Evolutionary conservation across 768 basidiomycete species (phyloP).

Genomic region (Tulasnella sp.): DNA sequence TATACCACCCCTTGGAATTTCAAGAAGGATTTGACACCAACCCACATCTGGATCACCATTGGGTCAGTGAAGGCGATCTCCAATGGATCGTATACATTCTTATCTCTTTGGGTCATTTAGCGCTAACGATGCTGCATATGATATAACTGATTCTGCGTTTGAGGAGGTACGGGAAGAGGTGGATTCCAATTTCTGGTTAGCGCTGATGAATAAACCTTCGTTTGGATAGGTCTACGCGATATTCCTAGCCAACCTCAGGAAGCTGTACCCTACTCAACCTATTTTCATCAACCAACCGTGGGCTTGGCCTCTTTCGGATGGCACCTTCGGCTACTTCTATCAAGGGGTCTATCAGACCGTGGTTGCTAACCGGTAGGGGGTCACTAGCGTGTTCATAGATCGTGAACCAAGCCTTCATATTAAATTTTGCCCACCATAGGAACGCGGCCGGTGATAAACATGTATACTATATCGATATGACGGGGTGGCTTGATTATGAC

Average conservation of each 20-base stretch:
- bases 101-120: conserved; percentile 28
- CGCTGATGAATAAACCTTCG: not conserved
- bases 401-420: conserved; percentile 18
- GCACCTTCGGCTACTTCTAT: conserved; percentile 37
- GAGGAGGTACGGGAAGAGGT: conserved; percentile 9
- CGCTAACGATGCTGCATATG: conserved; percentile 47
- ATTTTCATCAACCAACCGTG: conserved; percentile 48
- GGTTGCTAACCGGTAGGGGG: conserved; percentile 17
- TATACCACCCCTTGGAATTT: conserved; percentile 53
- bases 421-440: conserved; percentile 20
- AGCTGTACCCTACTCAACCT: conserved; percentile 35
- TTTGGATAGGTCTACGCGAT: conserved; percentile 40
- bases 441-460: conserved; percentile 37
- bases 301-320: conserved; percentile 47
- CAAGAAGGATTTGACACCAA: conserved; percentile 37
- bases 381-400: conserved; percentile 27
- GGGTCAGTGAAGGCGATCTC: conserved; percentile 31
- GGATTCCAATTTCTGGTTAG: too few relatives aligned
- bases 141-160: conserved; percentile 36
- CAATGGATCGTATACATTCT: not conserved
- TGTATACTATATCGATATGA: conserved; percentile 45
- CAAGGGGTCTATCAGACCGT: conserved; percentile 38
- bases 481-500: conserved; percentile 42
- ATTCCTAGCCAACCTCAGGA: conserved; percentile 38
- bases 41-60: conserved; percentile 48